Evolutionary conservation across 768 basidiomycete genomes (phyloP), one percentile per base, ranked within the genome.

Genomic region (Lactarius deliciosus): DNA sequence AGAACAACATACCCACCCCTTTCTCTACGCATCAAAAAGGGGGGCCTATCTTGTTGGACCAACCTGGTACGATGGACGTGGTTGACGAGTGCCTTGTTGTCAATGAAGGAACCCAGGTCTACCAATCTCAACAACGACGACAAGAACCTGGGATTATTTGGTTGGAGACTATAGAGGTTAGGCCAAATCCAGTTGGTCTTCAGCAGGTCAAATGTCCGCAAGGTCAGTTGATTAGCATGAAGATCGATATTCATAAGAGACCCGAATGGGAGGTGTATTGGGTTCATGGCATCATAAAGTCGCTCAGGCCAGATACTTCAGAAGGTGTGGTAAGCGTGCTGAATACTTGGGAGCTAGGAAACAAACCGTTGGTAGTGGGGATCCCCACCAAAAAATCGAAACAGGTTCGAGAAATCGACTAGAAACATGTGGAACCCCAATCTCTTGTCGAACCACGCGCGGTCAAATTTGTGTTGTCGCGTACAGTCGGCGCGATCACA

Each of bases 251-350:
- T 58, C 34, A 32, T 43, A 5, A 11, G 30, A 25, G 63, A 65
- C 18, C 69, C 69, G 58, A 70, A 70, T 10, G 56, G 9, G 36
- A 13, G 7, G 18, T 64, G 64, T 1, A 40, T 20, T 7, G 69
- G 69, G 36, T 69, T 69, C 0, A 70, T 45, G 40, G 36, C n/a
- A 8, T 69, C 68, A 41, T 65, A 64, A 25, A 70, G 61, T 34
- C 69, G 67, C 30, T 68, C 68, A 15, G 65, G 18, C 69, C 65
- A 68, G 32, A 60, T 60, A 5, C 68, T 69, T 62, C 30, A 55
- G 53, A 43, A n/a, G 11, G 6, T 16, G 32, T 4, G 20, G 40
- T 63, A 2, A 63, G 58, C 7, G 20, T 5, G 34, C n/a, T 50
- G 8, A 13, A 5, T 5, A 9, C 7, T n/a, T 53, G 11, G 25